phyloP scores from a whole-genome alignment of 2,329 filamentous ascomycete genomes.

The Fusarium fracticaudum region DNA sequence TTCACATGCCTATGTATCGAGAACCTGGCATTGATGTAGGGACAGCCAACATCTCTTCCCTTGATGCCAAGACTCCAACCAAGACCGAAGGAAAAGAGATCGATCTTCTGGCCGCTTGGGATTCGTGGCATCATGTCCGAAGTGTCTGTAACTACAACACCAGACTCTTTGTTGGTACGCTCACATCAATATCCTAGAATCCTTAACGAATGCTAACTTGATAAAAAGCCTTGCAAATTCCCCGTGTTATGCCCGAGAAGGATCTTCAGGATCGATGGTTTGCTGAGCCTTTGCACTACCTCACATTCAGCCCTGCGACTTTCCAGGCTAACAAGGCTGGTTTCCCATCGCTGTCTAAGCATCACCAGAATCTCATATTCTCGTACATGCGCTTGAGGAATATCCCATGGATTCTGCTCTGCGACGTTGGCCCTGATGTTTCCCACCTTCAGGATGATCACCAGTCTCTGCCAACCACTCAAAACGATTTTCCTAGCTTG shows the following conservation, averaged over 20 bases:
- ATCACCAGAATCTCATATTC: constrained; percentile 70
- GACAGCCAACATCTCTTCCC: constrained; percentile 61
- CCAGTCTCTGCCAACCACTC: constrained; percentile 47
- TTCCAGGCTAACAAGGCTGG: constrained; percentile 71
- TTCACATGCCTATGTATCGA: constrained; percentile 86
- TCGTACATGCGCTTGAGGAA: constrained; percentile 72
- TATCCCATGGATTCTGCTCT: constrained; percentile 70
- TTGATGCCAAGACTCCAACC: constrained; percentile 46
- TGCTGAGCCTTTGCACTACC: constrained; percentile 71
- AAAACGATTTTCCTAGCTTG: constrained; percentile 73
- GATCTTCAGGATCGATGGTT: constrained; percentile 75
- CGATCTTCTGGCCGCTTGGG: constrained; percentile 85
- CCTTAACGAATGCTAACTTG: background rate
- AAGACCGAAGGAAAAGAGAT: constrained; percentile 57
- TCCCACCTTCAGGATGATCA: constrained; percentile 42
- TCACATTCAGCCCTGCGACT: constrained; percentile 62
- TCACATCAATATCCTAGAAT: background rate
- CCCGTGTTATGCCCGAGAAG: constrained; percentile 66
- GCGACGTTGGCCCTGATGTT: constrained; percentile 64
- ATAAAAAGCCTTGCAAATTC: constrained; percentile 63
- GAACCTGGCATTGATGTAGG: constrained; percentile 68
- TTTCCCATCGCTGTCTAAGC: constrained; percentile 68
- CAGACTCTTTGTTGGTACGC: constrained; percentile 85
- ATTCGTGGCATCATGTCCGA: constrained; percentile 90
- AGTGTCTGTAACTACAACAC: constrained; percentile 85